phyloP scores from a whole-genome alignment of 129 eudicot genomes.

The Flaveria sonorensis region DNA sequence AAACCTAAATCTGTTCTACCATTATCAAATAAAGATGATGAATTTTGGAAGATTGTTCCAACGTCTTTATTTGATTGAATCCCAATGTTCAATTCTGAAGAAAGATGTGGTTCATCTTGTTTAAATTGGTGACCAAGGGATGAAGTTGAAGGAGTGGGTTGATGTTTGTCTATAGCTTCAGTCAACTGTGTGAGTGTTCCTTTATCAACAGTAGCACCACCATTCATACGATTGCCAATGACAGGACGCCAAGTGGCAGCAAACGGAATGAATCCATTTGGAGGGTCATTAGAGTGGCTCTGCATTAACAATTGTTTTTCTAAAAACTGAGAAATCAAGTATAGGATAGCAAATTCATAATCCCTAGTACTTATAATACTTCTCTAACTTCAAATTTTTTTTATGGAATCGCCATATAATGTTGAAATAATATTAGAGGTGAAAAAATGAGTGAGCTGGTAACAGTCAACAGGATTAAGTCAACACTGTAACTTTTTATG shows the following conservation, averaged over 20 bases:
- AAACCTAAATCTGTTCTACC: slow-evolving; percentile 45
- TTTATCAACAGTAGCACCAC: slow-evolving; percentile 36
- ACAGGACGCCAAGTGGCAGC: slow-evolving; percentile 46
- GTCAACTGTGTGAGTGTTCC: slow-evolving; percentile 48
- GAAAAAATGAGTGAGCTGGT: neutral
- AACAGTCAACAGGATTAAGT: neutral
- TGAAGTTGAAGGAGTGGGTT: slow-evolving; percentile 39
- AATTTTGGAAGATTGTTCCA: slow-evolving; percentile 32
- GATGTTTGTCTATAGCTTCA: slow-evolving; percentile 43
- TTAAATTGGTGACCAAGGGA: slow-evolving; percentile 39
- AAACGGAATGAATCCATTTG: slow-evolving; percentile 39
- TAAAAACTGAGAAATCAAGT: neutral
- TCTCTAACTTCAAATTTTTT: neutral
- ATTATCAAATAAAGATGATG: slow-evolving; percentile 43
- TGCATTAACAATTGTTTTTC: slow-evolving; percentile 32
- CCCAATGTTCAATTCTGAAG: slow-evolving; percentile 35
- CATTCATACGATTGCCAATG: slow-evolving; percentile 41
- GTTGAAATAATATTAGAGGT: neutral
- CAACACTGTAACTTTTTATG: neutral
- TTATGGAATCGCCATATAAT: neutral
- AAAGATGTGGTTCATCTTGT: slow-evolving; percentile 43
- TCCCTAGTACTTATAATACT: slow-evolving; percentile 1
- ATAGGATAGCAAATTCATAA: neutral
- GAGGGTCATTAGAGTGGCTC: slow-evolving; percentile 49
- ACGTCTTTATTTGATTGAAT: slow-evolving; percentile 25